A percentile compares a stretch with the other conserved stretches of the same genome.
phyloP scores from a whole-genome alignment of 176 grass and related monocot genomes.

The Lolium rigidum region DNA sequence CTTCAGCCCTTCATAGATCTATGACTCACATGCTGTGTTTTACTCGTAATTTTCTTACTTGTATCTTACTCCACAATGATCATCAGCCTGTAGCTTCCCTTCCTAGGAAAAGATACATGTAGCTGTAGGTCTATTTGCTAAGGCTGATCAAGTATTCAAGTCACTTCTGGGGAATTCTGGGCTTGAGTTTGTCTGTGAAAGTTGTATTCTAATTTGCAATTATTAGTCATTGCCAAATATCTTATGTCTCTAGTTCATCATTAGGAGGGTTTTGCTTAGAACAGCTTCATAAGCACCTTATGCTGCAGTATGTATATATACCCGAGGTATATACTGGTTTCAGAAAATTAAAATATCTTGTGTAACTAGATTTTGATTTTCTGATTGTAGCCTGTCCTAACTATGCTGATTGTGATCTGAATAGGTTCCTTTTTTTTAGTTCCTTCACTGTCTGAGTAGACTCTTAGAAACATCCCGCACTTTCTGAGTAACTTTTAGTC shows the following conservation, averaged over 20 bases:
- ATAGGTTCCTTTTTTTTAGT: background rate
- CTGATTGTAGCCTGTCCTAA: background rate
- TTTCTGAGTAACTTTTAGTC: background rate
- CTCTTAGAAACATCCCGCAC: background rate
- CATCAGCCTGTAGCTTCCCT: background rate
- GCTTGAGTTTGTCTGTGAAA: background rate
- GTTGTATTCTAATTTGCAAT: background rate
- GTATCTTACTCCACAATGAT: slow-evolving; percentile 1
- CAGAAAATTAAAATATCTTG: background rate
- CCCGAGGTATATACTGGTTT: background rate
- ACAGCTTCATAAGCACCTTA: slow-evolving; percentile 8
- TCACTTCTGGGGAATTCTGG: background rate
- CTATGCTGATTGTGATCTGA: background rate
- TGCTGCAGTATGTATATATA: background rate
- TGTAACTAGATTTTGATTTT: slow-evolving; percentile 24
- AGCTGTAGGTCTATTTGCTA: slow-evolving; percentile 13
- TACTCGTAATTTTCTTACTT: background rate
- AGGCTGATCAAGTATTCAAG: background rate
- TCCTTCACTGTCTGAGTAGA: slow-evolving; percentile 22
- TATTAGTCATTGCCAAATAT: slow-evolving; percentile 2
- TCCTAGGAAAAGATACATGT: slow-evolving; percentile 2
- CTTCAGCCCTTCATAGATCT: background rate
- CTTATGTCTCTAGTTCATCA: slow-evolving; percentile 6
- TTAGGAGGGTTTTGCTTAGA: slow-evolving; percentile 11
- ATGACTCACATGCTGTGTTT: background rate